A percentile compares a stretch with the other conserved stretches of the same genome.
These are phyloP conservation scores for Arxiozyma telluris DNA, from an alignment of 1,139 yeast species.

Conservation along the genomic window DNA sequence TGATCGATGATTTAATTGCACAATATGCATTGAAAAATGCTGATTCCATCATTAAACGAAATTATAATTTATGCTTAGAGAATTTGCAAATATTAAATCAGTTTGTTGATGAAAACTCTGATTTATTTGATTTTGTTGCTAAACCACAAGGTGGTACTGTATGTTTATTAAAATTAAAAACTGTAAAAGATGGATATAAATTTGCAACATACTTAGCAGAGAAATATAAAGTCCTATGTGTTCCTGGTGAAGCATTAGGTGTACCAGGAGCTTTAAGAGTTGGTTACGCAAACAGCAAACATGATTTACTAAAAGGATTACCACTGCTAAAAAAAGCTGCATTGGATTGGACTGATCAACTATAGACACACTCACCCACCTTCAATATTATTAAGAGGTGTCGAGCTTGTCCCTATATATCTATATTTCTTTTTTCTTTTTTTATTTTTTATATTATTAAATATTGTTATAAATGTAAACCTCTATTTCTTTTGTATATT, in stretches of 20 bases:
- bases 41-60: constrained; percentile 34
- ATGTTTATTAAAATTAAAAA: constrained; percentile 35
- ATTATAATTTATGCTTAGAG: constrained; percentile 33
- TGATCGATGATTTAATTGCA: constrained; percentile 43
- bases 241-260: constrained; percentile 47
- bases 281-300: constrained; percentile 43
- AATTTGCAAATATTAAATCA: constrained; percentile 35
- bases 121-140: constrained; percentile 33
- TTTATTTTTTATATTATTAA: no score
- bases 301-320: constrained; percentile 32
- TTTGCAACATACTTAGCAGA: constrained; percentile 36
- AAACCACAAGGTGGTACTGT: constrained; percentile 46
- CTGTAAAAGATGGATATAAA: constrained; percentile 29
- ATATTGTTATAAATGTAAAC: no score
- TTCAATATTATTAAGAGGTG: no score
- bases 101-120: constrained; percentile 32
- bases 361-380: background rate
- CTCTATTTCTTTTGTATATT: background rate
- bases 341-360: background rate
- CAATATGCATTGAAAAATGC: constrained; percentile 37
- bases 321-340: constrained; percentile 17
- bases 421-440: no score
- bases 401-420: no score
- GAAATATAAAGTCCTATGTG: constrained; percentile 33
- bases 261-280: constrained; percentile 39